Conservation (phyloP, 2,329 filamentous ascomycete species). For the Camptophora hylomeconis region DNA sequence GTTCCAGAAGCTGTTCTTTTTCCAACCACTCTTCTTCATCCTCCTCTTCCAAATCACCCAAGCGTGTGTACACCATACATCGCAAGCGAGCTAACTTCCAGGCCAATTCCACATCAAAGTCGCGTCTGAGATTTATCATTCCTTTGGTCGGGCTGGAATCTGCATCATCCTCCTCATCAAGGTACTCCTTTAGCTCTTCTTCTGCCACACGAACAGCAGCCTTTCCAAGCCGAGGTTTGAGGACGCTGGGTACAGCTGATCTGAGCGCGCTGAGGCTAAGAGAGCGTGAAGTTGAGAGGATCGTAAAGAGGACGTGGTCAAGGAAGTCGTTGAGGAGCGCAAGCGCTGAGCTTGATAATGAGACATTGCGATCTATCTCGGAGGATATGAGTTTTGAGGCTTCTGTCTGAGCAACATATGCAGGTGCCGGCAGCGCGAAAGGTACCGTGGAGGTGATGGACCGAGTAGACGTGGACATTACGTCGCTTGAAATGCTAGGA, state of each 20-base stretch:
- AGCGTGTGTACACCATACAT: constrained; percentile 95
- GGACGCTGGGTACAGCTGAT: constrained; percentile 69
- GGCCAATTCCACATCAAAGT: constrained; percentile 82
- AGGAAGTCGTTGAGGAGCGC: constrained; percentile 80
- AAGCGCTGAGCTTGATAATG: constrained; percentile 62
- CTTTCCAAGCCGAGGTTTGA: constrained; percentile 78
- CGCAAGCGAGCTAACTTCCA: constrained; percentile 89
- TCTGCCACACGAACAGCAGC: constrained; percentile 74
- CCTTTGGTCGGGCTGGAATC: constrained; percentile 47
- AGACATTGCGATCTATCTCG: constrained; percentile 65
- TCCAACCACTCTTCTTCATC: constrained; percentile 85
- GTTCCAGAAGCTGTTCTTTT: constrained; percentile 54
- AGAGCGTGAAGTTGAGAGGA: constrained; percentile 67
- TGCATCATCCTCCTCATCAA: constrained; percentile 60
- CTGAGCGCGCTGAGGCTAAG: constrained; percentile 63
- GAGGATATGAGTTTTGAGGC: constrained; percentile 87
- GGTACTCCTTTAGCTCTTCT: constrained; percentile 75
- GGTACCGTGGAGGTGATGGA: constrained; percentile 10
- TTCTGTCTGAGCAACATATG: constrained; percentile 76
- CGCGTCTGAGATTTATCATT: constrained; percentile 36
- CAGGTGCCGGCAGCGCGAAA: constrained; percentile 53
- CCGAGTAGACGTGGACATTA: constrained; percentile 14
- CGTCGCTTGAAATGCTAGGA: constrained; percentile 17
- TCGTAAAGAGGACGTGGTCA: constrained; percentile 83
- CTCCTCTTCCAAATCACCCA: constrained; percentile 95